A percentile compares a stretch with the other conserved stretches of the same genome.
phyloP scores from a whole-genome alignment of 2,329 filamentous ascomycete species.

The Microcera coccophila region DNA sequence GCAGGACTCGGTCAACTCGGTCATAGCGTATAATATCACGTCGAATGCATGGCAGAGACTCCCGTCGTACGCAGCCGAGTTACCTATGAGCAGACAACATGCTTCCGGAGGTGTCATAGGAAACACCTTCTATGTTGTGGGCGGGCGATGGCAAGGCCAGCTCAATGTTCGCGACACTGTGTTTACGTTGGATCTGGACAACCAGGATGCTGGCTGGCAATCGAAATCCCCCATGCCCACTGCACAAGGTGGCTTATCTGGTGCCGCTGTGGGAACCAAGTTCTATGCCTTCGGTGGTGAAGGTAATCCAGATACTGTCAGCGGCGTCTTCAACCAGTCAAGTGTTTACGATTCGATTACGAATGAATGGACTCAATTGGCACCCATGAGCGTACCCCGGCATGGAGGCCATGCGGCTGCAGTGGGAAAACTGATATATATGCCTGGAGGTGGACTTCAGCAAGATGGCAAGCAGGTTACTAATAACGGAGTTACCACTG shows the following conservation, averaged over 20 bases:
- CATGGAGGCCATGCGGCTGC: slow-evolving; percentile 32
- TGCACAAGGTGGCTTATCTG: slow-evolving; percentile 33
- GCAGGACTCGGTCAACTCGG: slow-evolving; percentile 26
- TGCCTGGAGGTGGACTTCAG: slow-evolving; percentile 38
- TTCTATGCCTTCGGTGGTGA: slow-evolving; percentile 39
- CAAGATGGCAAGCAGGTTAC: too few species aligned
- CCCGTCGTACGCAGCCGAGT: slow-evolving; percentile 17
- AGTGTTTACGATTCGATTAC: slow-evolving; percentile 28
- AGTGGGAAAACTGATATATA: slow-evolving; percentile 28
- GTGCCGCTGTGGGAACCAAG: slow-evolving; percentile 21
- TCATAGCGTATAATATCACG: slow-evolving; percentile 30
- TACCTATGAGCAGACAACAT: slow-evolving; percentile 37
- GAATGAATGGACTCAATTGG: slow-evolving; percentile 25
- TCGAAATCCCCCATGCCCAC: slow-evolving; percentile 27
- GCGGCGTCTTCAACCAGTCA: slow-evolving; percentile 28
- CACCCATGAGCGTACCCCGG: slow-evolving; percentile 30
- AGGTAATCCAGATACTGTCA: slow-evolving; percentile 23
- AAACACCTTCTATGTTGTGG: slow-evolving; percentile 34
- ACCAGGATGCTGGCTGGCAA: slow-evolving; percentile 26
- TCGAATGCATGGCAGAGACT: slow-evolving; percentile 32
- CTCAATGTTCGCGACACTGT: slow-evolving; percentile 33
- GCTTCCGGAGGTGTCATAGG: slow-evolving; percentile 28
- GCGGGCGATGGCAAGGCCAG: slow-evolving; percentile 31
- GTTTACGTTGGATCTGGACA: slow-evolving; percentile 31
- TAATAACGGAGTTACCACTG: too few species aligned